These are phyloP conservation scores for Cercospora sp. DNA, from an alignment of 2,329 filamentous ascomycete species.

Conservation along the genomic window DNA sequence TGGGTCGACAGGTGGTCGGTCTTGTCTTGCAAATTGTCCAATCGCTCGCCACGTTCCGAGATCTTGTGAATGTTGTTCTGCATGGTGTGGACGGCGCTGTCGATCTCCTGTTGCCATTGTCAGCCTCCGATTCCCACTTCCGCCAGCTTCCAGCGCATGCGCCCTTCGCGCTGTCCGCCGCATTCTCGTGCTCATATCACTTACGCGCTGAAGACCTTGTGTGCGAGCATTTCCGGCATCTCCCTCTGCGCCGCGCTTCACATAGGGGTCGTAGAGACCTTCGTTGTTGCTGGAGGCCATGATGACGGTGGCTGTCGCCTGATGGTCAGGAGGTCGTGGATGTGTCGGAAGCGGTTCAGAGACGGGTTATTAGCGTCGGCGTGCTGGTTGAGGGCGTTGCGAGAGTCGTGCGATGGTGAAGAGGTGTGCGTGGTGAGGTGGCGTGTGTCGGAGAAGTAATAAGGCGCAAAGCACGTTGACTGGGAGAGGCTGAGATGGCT, in stretches of 20 bases:
- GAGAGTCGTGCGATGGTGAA: constrained; percentile 7
- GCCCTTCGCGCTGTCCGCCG: constrained; percentile 1
- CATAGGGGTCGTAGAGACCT: constrained; percentile 32
- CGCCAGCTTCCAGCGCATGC: constrained; percentile 11
- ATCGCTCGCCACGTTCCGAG: constrained; percentile 83
- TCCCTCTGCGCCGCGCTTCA: constrained; percentile 30
- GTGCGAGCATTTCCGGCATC: constrained; percentile 27
- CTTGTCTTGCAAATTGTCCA: constrained; percentile 89
- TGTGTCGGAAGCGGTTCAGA: constrained; percentile 7
- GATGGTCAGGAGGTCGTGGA: constrained; percentile 17
- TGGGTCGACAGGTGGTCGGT: constrained; percentile 89
- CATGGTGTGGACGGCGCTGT: constrained; percentile 94
- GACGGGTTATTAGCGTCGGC: background rate
- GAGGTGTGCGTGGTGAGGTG: constrained; percentile 5
- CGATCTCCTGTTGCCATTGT: constrained; percentile 73
- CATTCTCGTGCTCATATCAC: background rate
- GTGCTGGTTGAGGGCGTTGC: constrained; percentile 1
- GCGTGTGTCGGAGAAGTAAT: background rate
- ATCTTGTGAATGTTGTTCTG: constrained; percentile 97
- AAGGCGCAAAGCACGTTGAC: constrained; percentile 4
- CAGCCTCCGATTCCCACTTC: constrained; percentile 11
- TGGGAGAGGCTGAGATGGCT: constrained; percentile 7
- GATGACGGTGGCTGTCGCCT: constrained; percentile 16
- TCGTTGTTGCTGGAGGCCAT: constrained; percentile 27
- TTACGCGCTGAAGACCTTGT: constrained; percentile 29